Evolutionary conservation across 164 flowering plant species (phyloP).

Genomic region (Nelumbo lutea): DNA sequence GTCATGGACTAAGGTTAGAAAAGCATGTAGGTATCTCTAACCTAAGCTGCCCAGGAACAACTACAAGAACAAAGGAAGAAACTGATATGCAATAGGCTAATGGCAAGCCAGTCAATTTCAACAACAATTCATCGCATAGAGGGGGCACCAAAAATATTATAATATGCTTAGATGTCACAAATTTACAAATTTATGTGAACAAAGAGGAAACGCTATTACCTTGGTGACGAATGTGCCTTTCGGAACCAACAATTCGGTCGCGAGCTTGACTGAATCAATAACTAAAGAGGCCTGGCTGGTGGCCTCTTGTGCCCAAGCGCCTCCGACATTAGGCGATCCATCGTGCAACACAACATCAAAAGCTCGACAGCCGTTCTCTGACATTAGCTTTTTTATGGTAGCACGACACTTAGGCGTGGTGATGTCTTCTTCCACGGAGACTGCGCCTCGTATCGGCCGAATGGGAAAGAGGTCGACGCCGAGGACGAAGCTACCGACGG

Average conservation of each 20-base stretch:
- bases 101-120: no score
- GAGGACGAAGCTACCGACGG: constrained; percentile 71
- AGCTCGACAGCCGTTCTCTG: constrained; percentile 53
- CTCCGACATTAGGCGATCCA: constrained; percentile 92
- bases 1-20: no score
- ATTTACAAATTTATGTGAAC: no score
- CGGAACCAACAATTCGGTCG: constrained; percentile 71
- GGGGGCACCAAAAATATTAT: no score
- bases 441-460: constrained; percentile 73
- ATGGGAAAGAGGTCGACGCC: constrained; percentile 81
- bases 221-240: constrained; percentile 84
- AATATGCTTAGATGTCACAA: no score
- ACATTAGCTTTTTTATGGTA: constrained; percentile 47
- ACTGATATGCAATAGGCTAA: no score
- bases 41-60: no score
- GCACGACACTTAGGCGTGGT: constrained; percentile 61
- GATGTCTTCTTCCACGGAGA: constrained; percentile 69
- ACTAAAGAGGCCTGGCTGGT: constrained; percentile 76
- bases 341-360: constrained; percentile 82
- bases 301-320: constrained; percentile 94
- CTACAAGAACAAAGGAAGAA: no score
- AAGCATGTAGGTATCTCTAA: no score
- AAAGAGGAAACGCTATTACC: constrained; percentile 24
- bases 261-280: constrained; percentile 71
- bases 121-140: no score